Conservation (phyloP, 257 asterid genomes). For the Solanum sejunctum region DNA sequence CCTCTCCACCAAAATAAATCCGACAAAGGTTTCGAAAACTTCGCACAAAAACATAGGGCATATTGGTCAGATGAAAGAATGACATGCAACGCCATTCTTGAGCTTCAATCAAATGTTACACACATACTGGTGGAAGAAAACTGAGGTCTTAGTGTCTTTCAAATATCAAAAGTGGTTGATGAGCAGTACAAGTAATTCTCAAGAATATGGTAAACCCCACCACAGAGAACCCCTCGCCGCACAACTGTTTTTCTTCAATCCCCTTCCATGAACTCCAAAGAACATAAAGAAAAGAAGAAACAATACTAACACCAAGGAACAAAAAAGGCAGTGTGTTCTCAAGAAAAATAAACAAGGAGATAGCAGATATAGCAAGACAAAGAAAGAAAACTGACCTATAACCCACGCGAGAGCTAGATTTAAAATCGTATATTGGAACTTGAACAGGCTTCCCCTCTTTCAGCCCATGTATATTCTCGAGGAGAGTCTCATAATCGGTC, state of each 20-base stretch:
- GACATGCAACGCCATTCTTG: not conserved
- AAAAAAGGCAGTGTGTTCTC: not conserved
- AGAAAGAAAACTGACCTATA: constrained; percentile 52
- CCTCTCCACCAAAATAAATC: not conserved
- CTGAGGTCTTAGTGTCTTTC: not conserved
- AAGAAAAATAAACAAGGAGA: not conserved
- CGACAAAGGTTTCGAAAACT: not conserved
- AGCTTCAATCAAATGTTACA: not conserved
- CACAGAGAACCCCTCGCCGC: not conserved
- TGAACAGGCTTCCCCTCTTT: constrained; percentile 76
- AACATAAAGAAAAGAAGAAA: not conserved
- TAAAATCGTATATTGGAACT: constrained; percentile 86
- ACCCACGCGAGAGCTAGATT: constrained; percentile 81
- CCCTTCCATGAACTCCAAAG: not conserved
- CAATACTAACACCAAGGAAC: not conserved
- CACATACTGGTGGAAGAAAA: not conserved
- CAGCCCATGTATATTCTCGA: constrained; percentile 69
- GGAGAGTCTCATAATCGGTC: constrained; percentile 93
- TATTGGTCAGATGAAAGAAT: not conserved
- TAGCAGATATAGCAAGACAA: not conserved
- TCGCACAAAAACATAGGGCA: not conserved
- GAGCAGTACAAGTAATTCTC: not conserved
- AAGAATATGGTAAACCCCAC: not conserved
- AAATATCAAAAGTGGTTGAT: not conserved
- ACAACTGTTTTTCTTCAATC: not conserved